Conservation (phyloP, 2,329 filamentous ascomycete genomes). For the Trichocomaceae sp. region DNA sequence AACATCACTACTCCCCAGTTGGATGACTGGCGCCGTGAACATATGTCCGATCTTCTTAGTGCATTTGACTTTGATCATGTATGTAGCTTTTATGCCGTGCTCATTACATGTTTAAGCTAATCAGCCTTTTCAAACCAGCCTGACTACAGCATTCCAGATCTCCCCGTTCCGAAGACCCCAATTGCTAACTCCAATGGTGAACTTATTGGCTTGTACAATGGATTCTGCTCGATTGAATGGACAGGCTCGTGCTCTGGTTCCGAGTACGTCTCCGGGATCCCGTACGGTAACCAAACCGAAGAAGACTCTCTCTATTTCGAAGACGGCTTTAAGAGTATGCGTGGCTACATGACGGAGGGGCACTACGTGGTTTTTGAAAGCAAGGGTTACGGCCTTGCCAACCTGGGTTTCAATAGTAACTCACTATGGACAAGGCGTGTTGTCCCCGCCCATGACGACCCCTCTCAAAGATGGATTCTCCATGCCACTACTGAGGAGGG, state of each 20-base stretch:
- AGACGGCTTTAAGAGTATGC: slow-evolving; percentile 48
- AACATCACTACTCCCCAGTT: slow-evolving; percentile 3
- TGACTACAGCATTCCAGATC: slow-evolving; percentile 42
- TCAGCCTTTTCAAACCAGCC: slow-evolving; percentile 29
- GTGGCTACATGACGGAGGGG: slow-evolving; percentile 50
- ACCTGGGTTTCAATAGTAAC: slow-evolving; percentile 11
- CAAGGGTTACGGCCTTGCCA: slow-evolving; percentile 38
- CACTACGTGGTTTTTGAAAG: slow-evolving; percentile 49
- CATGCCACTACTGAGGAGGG: not conserved
- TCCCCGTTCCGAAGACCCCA: slow-evolving; percentile 42
- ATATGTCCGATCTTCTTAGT: slow-evolving; percentile 1
- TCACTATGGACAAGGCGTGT: not conserved
- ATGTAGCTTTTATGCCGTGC: slow-evolving; percentile 1
- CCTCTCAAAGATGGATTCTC: slow-evolving; percentile 4
- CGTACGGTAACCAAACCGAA: slow-evolving; percentile 20
- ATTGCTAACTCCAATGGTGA: slow-evolving; percentile 23
- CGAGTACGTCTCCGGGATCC: slow-evolving; percentile 40
- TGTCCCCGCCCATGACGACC: not conserved
- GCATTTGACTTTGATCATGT: slow-evolving; percentile 34
- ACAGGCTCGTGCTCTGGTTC: slow-evolving; percentile 20
- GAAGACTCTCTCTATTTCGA: slow-evolving; percentile 36
- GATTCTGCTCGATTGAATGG: slow-evolving; percentile 7
- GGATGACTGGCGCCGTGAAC: slow-evolving; percentile 2
- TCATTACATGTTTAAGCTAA: not conserved
- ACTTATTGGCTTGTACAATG: slow-evolving; percentile 24